Evolutionary conservation across 2,329 filamentous ascomycete species (phyloP).

Genomic region (Exophiala sp.): DNA sequence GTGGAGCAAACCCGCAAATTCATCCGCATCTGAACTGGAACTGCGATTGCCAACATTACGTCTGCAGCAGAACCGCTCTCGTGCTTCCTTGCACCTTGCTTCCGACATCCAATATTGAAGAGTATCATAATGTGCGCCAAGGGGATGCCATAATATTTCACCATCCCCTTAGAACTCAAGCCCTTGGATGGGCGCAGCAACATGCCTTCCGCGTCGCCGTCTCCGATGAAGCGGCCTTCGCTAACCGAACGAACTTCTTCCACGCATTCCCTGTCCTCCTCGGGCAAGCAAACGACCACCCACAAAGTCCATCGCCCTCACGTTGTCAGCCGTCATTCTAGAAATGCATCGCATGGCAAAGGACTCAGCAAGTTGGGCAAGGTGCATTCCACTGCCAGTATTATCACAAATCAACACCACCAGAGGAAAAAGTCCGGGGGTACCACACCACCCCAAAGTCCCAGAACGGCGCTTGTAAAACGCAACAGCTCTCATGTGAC

Average conservation of each 20-base stretch:
- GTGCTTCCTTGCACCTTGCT: too few species aligned
- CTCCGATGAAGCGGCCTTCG: conserved; percentile 27
- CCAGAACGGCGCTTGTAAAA: conserved; percentile 34
- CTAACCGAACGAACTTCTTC: conserved; percentile 26
- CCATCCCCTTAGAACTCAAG: too few species aligned
- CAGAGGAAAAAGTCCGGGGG: conserved; percentile 45
- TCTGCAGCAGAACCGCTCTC: too few species aligned
- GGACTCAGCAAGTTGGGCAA: conserved; percentile 44
- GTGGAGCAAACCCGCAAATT: too few species aligned
- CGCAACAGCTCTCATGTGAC: conserved; percentile 41
- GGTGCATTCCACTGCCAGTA: conserved; percentile 34
- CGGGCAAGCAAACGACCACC: conserved; percentile 21
- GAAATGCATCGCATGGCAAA: conserved; percentile 44
- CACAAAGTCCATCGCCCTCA: conserved; percentile 42
- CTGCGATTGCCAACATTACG: too few species aligned
- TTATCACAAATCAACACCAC: conserved; percentile 37
- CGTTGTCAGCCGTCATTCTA: conserved; percentile 40
- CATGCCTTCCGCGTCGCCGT: conserved; percentile 29
- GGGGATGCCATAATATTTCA: too few species aligned
- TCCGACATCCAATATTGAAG: too few species aligned
- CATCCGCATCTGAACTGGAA: too few species aligned
- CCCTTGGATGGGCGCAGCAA: conserved; percentile 9
- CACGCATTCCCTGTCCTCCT: conserved; percentile 26
- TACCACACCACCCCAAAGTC: conserved; percentile 42
- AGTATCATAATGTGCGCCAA: too few species aligned